Base-by-base conservation (phyloP, 2,329 filamentous ascomycete species). In the Ceratocystis smalleyi region DNA sequence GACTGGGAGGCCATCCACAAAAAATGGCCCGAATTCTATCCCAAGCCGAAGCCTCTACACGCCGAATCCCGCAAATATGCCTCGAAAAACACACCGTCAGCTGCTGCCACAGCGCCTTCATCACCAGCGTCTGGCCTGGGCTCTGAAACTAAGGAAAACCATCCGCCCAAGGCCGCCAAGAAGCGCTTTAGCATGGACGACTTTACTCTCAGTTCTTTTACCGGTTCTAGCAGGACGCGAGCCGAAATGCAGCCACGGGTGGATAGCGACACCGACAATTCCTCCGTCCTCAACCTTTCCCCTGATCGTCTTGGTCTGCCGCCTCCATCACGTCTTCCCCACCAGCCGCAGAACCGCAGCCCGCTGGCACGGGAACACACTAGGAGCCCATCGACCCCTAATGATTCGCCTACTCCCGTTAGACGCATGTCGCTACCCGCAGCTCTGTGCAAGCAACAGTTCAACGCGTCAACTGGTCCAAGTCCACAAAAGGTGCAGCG, bases 211-310 rank as follows among this genome's bases (percentile, higher is more conserved):
- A 71, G 76, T 67, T 71, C 72, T 49, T 77, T 75, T 73, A 68
- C 69, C 54, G 73, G 71, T 62, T 74, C 74, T 61, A 74, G 74
- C 68, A 73, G 76, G 69, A 74, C 75, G 66, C 75, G 77, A 64
- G 74, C 77, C 17, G 76, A 79, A 68, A 81, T 82, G 78, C 79
- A 82, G 65, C 75, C 79, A 8, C 78, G 78, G 61, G 79, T 80
- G 43, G 78, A 82, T 63, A 77, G 76, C 71, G 79, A 79, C 63
- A 78, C 78, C 1, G 79, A 81, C 67, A 73, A 76, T 45, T 80
- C 79, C 6, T 76, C 74, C 27, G 71, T 77, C 40, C 71, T 78
- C 49, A 66, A 66, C 27, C 17, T 63, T 8, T 65, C 63, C 10
- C 73, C 74, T 7, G 66, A 64, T 67, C 76, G 74, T 62, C 74